phyloP scores from a whole-genome alignment of 805 yeast species.

The Clavispora asparagi region DNA sequence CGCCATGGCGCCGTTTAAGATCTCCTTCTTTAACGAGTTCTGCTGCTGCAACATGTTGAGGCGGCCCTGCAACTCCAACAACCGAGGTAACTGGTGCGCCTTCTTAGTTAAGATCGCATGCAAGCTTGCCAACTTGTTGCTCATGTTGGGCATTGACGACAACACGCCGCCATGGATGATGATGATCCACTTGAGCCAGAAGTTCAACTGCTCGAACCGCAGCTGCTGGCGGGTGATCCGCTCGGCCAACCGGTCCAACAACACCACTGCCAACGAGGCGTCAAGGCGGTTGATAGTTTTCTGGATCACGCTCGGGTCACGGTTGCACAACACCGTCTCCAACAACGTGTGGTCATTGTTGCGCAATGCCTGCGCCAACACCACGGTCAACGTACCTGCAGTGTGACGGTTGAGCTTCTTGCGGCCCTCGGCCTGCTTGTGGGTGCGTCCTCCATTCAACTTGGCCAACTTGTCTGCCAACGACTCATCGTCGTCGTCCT shows the following conservation, averaged over 20 bases:
- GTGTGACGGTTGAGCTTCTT: conserved; percentile 50
- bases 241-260: conserved; percentile 50
- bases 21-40: conserved; percentile 36
- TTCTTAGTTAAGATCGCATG: conserved; percentile 45
- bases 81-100: conserved; percentile 44
- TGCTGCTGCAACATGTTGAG: conserved; percentile 43
- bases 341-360: conserved; percentile 82
- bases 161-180: conserved; percentile 51
- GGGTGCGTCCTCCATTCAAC: conserved; percentile 20
- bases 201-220: conserved; percentile 45
- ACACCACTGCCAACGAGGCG: conserved; percentile 43
- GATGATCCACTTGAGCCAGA: conserved; percentile 54
- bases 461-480: conserved; percentile 52
- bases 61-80: conserved; percentile 48
- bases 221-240: conserved; percentile 46
- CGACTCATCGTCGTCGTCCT: conserved; percentile 23
- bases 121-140: conserved; percentile 37
- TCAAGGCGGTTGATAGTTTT: conserved; percentile 47
- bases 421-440: conserved; percentile 24
- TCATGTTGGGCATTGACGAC: conserved; percentile 41
- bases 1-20: conserved; percentile 21
- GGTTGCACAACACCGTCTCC: conserved; percentile 70
- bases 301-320: conserved; percentile 46
- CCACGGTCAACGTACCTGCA: conserved; percentile 59
- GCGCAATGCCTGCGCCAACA: conserved; percentile 83